Evolutionary conservation across 2,329 filamentous ascomycete genomes (phyloP).

Genomic region (Gnomoniopsis sp.): DNA sequence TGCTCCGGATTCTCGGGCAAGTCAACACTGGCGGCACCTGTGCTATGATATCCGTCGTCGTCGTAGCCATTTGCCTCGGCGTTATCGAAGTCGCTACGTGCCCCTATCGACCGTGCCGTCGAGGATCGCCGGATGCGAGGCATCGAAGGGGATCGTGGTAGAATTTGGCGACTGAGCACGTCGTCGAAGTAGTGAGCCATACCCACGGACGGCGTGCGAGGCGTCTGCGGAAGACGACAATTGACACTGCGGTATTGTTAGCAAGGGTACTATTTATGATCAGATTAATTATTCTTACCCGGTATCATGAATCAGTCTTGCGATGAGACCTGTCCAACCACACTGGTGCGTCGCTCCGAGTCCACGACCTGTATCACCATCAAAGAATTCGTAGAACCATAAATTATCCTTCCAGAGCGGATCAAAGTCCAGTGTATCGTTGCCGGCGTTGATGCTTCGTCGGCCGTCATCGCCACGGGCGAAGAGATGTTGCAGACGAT

Average conservation of each 20-base stretch:
- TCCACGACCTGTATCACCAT: constrained; percentile 84
- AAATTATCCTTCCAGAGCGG: constrained; percentile 89
- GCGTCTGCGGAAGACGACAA: constrained; percentile 89
- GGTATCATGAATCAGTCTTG: constrained; percentile 96
- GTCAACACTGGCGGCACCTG: constrained; percentile 39
- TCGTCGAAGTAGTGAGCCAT: constrained; percentile 97
- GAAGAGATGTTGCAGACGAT: constrained; percentile 89
- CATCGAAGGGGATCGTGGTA: constrained; percentile 35
- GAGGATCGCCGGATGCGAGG: constrained; percentile 71
- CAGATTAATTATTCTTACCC: constrained; percentile 58
- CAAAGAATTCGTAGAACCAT: constrained; percentile 98
- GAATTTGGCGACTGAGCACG: constrained; percentile 61
- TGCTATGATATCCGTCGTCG: constrained; percentile 34
- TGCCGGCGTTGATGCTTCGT: constrained; percentile 82
- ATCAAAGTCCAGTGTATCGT: constrained; percentile 84
- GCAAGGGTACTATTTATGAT: constrained; percentile 21
- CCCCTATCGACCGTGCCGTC: constrained; percentile 78
- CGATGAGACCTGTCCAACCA: constrained; percentile 93
- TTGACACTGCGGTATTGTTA: constrained; percentile 62
- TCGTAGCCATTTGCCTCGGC: constrained; percentile 43
- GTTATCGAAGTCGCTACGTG: constrained; percentile 72
- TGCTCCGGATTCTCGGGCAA: constrained; percentile 52
- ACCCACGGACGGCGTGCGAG: constrained; percentile 76
- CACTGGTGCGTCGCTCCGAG: constrained; percentile 92
- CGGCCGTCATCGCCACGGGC: constrained; percentile 79